These are phyloP conservation scores for Paracoccidioides lutzii DNA, from an alignment of 2,329 filamentous ascomycete species.

Conservation along the genomic window DNA sequence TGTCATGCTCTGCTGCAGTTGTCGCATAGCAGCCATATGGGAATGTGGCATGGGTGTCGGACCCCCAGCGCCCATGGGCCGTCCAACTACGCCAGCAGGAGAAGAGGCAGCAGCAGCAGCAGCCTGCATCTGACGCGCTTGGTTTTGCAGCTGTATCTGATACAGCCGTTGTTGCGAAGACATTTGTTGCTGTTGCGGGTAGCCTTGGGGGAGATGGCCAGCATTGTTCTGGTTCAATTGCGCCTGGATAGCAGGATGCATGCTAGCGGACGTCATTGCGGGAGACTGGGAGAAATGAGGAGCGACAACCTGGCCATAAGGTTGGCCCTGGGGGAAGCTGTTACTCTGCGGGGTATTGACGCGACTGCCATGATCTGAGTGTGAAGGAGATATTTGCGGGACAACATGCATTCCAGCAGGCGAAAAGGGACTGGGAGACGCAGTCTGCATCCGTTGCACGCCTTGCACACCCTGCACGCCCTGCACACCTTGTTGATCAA, in stretches of 20 bases:
- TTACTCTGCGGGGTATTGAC: constrained; percentile 59
- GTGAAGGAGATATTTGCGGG: constrained; percentile 60
- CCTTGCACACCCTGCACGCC: constrained; percentile 72
- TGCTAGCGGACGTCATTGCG: constrained; percentile 28
- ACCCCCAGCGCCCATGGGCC: constrained; percentile 19
- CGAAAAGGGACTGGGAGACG: constrained; percentile 84
- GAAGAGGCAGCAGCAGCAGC: constrained; percentile 27
- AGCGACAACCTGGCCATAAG: constrained; percentile 28
- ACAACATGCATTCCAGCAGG: constrained; percentile 60
- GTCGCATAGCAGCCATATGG: constrained; percentile 37
- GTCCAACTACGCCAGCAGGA: constrained; percentile 24
- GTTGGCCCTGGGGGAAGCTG: constrained; percentile 47
- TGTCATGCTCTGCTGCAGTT: constrained; percentile 32
- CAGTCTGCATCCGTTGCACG: constrained; percentile 73
- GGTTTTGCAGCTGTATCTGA: constrained; percentile 71
- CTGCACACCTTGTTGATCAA: constrained; percentile 53
- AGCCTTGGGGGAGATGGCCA: constrained; percentile 36
- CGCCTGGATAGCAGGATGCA: constrained; percentile 31
- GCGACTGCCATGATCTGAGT: constrained; percentile 57
- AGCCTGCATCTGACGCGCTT: constrained; percentile 49
- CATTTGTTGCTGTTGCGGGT: constrained; percentile 38
- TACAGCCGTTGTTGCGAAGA: constrained; percentile 60
- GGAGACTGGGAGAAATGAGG: constrained; percentile 30
- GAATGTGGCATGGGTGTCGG: constrained; percentile 20
- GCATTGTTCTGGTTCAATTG: constrained; percentile 31